Base-by-base conservation (phyloP, 2,329 filamentous ascomycete species). In the Curvularia verruculosa region DNA sequence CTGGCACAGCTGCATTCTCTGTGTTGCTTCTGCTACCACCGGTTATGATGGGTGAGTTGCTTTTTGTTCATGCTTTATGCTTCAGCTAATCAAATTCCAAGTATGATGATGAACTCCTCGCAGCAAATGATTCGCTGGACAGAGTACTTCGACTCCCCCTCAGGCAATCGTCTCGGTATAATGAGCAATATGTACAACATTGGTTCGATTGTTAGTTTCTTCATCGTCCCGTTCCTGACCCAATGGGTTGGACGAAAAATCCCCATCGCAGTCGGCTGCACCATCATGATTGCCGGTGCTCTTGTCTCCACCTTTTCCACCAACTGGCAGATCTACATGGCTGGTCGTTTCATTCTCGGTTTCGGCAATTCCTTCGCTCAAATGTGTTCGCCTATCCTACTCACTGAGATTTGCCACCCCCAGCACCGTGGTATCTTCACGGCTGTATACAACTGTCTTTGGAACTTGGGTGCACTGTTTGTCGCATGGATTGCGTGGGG, bases 341-440 rank as follows among this genome's bases (percentile, higher is more conserved):
- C 77, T 21, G 85, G 85, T 43, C 81, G 86, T 50, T 84, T 87
- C 60, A 75, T 88, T 37, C 81, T 88, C 12, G 88, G 88, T 59
- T 89, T 90, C 66, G 87, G 87, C 37, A 87, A 87, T 77, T 85
- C 83, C 50, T 77, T 89, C 52, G 79, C 85, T 0, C 86, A 89
- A 64, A 84, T 88, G 79, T 82, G 83, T 12, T 87, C 85, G 15
- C 87, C 86, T 1, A 80, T 89, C 54, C 80, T 89, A 5, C 80
- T 89, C 7, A 85, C 85, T 5, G 87, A 89, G 75, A 83, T 89
- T 60, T 85, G 83, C 75, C 87, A 89, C 68, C 86, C 87, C 15
- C 87, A 89, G 68, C 87, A 89, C 70, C 85, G 87, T 66, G 86
- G 82, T 18, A 83, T 82, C 12, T 80, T 89, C 51, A 89, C 86